phyloP scores from a whole-genome alignment of 2,329 filamentous ascomycete genomes.

The Ustulina deusta region DNA sequence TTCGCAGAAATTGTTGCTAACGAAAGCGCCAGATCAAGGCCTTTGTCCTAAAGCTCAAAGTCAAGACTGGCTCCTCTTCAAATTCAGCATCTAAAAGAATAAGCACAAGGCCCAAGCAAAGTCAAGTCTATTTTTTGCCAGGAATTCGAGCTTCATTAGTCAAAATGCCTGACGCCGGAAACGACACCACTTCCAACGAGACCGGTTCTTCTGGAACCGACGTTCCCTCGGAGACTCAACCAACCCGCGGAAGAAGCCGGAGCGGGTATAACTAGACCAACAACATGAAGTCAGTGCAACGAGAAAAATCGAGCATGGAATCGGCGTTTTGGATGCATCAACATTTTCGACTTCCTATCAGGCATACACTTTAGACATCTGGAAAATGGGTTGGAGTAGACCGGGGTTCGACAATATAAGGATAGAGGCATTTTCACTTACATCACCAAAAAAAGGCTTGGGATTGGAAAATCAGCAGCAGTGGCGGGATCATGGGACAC shows the following conservation, averaged over 20 bases:
- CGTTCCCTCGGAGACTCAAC: constrained; percentile 36
- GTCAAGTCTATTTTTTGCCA: neutral
- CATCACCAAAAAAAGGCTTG: constrained; percentile 16
- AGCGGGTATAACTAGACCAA: constrained; percentile 48
- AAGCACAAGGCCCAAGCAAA: constrained; percentile 1
- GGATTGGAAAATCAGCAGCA: neutral
- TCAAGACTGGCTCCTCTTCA: constrained; percentile 10
- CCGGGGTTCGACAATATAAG: constrained; percentile 26
- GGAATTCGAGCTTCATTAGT: neutral
- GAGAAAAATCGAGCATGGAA: constrained; percentile 22
- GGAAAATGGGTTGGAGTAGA: constrained; percentile 30
- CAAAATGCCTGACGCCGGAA: constrained; percentile 50
- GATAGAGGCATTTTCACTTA: constrained; percentile 25
- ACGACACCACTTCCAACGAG: constrained; percentile 46
- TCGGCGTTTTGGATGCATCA: constrained; percentile 33
- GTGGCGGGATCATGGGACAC: constrained; percentile 8
- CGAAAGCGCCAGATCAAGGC: constrained; percentile 12
- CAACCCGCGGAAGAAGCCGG: constrained; percentile 47
- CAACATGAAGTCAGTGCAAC: neutral
- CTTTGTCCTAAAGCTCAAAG: too few relatives aligned
- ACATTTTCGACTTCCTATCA: constrained; percentile 13
- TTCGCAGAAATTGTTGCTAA: constrained; percentile 19
- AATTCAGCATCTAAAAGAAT: neutral
- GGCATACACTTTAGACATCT: constrained; percentile 22
- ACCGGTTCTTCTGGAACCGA: constrained; percentile 40